Evolutionary conservation across 345 rosid species (phyloP).

Genomic region (Melaleuca alternifolia): DNA sequence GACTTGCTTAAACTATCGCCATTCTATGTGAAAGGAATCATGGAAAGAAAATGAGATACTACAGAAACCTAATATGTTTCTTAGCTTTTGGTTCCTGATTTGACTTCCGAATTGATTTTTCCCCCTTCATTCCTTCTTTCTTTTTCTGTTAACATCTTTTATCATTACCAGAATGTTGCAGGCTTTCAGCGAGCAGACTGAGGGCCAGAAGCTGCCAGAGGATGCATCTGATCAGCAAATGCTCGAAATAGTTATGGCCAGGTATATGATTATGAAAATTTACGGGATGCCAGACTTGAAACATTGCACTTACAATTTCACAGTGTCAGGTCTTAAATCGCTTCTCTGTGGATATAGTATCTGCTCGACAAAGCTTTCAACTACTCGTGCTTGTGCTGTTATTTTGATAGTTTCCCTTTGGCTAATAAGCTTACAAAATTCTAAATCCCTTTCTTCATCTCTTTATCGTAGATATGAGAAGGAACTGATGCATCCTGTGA

Average conservation of each 20-base stretch:
- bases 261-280: conserved; percentile 21
- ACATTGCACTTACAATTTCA: not conserved
- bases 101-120: not conserved
- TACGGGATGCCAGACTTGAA: not conserved
- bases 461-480: conserved; percentile 61
- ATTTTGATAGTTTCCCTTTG: not conserved
- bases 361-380: not conserved
- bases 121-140: not conserved
- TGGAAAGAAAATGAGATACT: not conserved
- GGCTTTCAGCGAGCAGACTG: conserved; percentile 78
- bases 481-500: conserved; percentile 78
- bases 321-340: not conserved
- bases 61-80: not conserved
- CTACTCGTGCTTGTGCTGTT: not conserved
- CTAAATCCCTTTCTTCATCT: not conserved
- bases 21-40: not conserved
- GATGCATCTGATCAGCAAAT: conserved; percentile 81
- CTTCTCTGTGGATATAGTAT: not conserved
- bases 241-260: conserved; percentile 88
- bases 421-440: not conserved
- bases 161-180: conserved; percentile 69
- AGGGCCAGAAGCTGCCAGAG: conserved; percentile 55
- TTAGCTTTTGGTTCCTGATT: not conserved
- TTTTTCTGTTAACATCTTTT: not conserved
- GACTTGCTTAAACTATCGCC: not conserved